Conservation (phyloP, 768 basidiomycete genomes). For the Piloderma croceum region DNA sequence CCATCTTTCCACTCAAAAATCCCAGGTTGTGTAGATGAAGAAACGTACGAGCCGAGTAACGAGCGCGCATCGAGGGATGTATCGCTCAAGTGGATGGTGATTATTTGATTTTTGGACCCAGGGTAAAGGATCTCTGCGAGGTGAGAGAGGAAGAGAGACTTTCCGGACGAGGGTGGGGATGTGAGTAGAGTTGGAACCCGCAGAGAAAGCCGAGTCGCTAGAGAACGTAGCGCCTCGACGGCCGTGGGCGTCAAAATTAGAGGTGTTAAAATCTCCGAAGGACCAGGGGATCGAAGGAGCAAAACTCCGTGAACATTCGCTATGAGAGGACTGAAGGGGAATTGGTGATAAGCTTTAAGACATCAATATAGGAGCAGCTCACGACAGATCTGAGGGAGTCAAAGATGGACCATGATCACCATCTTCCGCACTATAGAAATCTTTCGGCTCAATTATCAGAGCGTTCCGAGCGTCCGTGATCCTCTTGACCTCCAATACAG, state of each 20-base stretch:
- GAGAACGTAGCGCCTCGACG: conserved; percentile 47
- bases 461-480: conserved; percentile 45
- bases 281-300: conserved; percentile 40
- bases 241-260: conserved; percentile 65
- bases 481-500: conserved; percentile 61
- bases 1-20: conserved; percentile 97
- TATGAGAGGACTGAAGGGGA: conserved; percentile 43
- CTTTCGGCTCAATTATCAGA: conserved; percentile 34
- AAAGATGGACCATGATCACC: conserved; percentile 31
- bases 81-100: conserved; percentile 88
- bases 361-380: conserved; percentile 11
- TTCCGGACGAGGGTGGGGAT: conserved; percentile 84
- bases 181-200: conserved; percentile 78
- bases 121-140: conserved; percentile 67
- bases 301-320: conserved; percentile 63
- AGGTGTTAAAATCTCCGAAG: conserved; percentile 19
- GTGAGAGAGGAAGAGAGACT: conserved; percentile 72
- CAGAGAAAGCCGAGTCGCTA: conserved; percentile 61
- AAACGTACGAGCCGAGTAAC: conserved; percentile 87
- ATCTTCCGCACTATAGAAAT: conserved; percentile 42
- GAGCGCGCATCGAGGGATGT: conserved; percentile 93
- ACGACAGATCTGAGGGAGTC: conserved; percentile 52
- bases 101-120: conserved; percentile 55
- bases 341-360: conserved; percentile 12
- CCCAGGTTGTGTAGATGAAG: conserved; percentile 77